Conservation (phyloP, 2,329 filamentous ascomycete species). For the Fusarium lateritium region DNA sequence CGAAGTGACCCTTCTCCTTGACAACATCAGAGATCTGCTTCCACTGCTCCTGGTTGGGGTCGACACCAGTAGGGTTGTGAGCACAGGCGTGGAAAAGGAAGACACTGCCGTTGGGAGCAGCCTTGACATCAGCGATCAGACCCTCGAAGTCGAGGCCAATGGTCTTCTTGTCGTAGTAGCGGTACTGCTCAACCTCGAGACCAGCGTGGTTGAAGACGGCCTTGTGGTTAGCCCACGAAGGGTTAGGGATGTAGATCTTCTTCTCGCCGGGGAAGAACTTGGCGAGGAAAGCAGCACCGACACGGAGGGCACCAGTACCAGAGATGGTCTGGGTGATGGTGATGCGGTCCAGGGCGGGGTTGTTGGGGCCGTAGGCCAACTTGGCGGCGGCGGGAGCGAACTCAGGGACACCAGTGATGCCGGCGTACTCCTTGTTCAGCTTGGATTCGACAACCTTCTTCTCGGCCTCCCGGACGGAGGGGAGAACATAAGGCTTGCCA, state of each 20-base stretch:
- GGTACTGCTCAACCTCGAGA: conserved; percentile 92
- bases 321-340: conserved; percentile 99
- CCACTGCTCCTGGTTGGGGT: conserved; percentile 94
- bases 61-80: conserved; percentile 97
- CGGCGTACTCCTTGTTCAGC: conserved; percentile 97
- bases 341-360: conserved; percentile 81
- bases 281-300: conserved; percentile 93
- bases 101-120: conserved; percentile 86
- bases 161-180: conserved; percentile 99
- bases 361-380: conserved; percentile 90
- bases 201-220: conserved; percentile 96
- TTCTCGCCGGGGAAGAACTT: conserved; percentile 93
- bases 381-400: conserved; percentile 94
- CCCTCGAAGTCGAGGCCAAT: conserved; percentile 98
- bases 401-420: conserved; percentile 94
- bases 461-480: conserved; percentile 91
- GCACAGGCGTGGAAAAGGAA: conserved; percentile 97
- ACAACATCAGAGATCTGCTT: conserved; percentile 88
- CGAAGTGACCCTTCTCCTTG: conserved; percentile 89
- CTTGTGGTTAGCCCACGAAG: conserved; percentile 98
- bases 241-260: conserved; percentile 96
- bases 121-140: conserved; percentile 90
- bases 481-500: conserved; percentile 98
- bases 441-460: conserved; percentile 83
- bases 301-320: conserved; percentile 94